Conservation (phyloP, 1,284 basidiomycete genomes). For the Amylostereum chailletii region DNA sequence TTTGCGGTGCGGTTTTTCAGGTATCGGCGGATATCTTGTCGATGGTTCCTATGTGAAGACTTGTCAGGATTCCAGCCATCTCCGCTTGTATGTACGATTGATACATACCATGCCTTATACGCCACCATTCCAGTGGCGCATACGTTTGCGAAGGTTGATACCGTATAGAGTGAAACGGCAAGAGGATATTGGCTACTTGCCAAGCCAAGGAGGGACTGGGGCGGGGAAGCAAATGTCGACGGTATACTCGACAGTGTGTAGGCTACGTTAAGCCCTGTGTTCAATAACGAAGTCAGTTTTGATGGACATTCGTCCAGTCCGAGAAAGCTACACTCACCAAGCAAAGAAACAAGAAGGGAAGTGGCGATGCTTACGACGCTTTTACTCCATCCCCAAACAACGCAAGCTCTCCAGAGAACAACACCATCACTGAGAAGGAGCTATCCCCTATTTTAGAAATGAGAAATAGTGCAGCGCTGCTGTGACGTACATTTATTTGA, state of each 20-base stretch:
- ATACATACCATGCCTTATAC: not conserved
- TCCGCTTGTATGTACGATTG: no score
- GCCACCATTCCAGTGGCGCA: not conserved
- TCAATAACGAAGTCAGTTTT: not conserved
- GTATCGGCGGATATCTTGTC: no score
- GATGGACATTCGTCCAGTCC: no score
- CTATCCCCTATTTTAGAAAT: not conserved
- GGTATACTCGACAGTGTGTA: no score
- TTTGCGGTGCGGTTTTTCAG: no score
- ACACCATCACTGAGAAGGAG: not conserved
- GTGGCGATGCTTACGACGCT: not conserved
- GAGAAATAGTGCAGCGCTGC: no score
- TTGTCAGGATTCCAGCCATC: no score
- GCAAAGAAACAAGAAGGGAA: not conserved
- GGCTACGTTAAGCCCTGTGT: not conserved
- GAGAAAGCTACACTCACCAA: not conserved
- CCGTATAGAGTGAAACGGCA: not conserved
- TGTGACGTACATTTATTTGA: no score
- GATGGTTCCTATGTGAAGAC: no score
- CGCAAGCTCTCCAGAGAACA: not conserved
- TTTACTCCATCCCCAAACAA: not conserved
- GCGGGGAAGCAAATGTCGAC: no score
- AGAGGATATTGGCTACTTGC: not conserved
- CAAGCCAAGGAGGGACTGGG: not conserved
- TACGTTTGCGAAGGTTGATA: not conserved